Conservation (phyloP, 495 filamentous ascomycete genomes). For the Tuber borchii region DNA sequence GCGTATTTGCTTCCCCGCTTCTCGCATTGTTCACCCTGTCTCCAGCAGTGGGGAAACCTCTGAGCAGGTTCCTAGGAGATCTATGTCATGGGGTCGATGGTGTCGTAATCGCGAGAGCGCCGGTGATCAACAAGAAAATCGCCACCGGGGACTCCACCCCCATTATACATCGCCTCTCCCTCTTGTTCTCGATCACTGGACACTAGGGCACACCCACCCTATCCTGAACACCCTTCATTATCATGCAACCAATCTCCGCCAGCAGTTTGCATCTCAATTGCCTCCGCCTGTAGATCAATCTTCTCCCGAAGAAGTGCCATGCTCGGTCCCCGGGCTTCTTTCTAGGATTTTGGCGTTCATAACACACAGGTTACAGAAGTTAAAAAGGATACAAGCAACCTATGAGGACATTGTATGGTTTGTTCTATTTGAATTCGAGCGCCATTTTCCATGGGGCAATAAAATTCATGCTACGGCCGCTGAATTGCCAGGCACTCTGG, state of each 20-base stretch:
- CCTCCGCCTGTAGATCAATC: conserved; percentile 91
- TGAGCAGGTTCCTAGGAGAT: no score
- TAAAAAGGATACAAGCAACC: conserved; percentile 77
- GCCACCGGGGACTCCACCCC: conserved; percentile 93
- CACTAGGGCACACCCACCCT: conserved; percentile 88
- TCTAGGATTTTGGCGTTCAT: conserved; percentile 83
- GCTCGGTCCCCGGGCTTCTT: conserved; percentile 79
- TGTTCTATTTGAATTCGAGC: conserved; percentile 87
- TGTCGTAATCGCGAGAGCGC: no score
- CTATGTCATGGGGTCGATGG: no score
- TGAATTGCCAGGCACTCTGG: conserved; percentile 72
- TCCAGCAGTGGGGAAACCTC: no score
- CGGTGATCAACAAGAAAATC: no score
- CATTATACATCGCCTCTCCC: conserved; percentile 81
- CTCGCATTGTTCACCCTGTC: no score
- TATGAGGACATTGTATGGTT: conserved; percentile 84
- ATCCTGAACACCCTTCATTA: conserved; percentile 92
- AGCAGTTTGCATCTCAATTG: conserved; percentile 73
- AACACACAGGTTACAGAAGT: conserved; percentile 80
- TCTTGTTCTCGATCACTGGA: conserved; percentile 80
- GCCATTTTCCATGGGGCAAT: conserved; percentile 86
- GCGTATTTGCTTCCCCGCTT: no score
- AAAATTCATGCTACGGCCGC: conserved; percentile 88
- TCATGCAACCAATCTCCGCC: conserved; percentile 86
- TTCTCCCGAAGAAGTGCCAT: conserved; percentile 95